These are phyloP conservation scores for Hyaloscypha finlandica DNA, from an alignment of 495 filamentous ascomycete species.

Conservation along the genomic window DNA sequence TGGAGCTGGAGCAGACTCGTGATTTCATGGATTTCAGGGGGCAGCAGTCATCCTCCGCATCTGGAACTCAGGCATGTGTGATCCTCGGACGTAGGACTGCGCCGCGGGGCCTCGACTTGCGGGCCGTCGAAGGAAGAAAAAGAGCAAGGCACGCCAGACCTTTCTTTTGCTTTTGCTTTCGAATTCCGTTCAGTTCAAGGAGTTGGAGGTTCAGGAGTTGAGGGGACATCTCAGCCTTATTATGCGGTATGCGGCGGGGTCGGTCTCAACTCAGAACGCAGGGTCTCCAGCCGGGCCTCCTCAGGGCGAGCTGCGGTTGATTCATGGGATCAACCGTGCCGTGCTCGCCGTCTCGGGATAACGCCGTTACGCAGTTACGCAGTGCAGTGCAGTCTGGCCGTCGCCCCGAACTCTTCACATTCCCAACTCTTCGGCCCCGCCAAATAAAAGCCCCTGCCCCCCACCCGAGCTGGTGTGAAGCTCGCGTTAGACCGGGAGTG, in stretches of 20 bases:
- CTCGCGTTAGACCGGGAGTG: neutral
- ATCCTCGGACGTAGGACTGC: neutral
- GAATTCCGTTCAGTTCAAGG: neutral
- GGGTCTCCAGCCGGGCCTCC: slow-evolving; percentile 6
- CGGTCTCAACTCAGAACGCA: too few relatives aligned
- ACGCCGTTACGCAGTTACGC: neutral
- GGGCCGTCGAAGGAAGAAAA: neutral
- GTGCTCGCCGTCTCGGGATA: neutral
- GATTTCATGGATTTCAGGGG: slow-evolving; percentile 9
- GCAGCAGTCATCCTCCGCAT: slow-evolving; percentile 9
- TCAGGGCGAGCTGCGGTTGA: slow-evolving; percentile 5
- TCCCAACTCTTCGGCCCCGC: neutral
- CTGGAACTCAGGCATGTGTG: neutral
- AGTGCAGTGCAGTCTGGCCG: neutral
- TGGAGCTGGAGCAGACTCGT: neutral
- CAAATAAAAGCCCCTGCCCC: neutral
- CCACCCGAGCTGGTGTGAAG: neutral
- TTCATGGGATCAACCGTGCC: slow-evolving; percentile 14
- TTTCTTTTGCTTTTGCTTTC: neutral
- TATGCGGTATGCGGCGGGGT: neutral
- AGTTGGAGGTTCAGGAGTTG: neutral
- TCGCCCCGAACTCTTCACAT: too few relatives aligned
- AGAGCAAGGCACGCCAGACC: neutral
- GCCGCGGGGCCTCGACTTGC: neutral
- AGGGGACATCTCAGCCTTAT: neutral